Conservation (phyloP, 495 filamentous ascomycete species). For the Staphylotrichum tortipilum region DNA sequence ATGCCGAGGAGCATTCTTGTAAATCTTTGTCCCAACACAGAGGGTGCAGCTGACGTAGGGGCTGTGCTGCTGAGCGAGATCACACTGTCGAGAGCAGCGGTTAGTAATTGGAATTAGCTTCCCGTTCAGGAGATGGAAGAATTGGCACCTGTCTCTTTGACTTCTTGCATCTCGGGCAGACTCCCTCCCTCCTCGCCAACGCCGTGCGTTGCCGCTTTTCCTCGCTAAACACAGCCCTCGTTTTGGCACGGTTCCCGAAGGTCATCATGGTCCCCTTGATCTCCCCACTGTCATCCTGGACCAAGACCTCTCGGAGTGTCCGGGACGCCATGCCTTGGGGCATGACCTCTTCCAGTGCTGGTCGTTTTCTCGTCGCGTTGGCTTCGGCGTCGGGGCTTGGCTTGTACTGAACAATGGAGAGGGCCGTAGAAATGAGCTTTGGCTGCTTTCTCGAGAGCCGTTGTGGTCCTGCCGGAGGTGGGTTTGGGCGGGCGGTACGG, state of each 20-base stretch:
- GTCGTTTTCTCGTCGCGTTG: slow-evolving; percentile 11
- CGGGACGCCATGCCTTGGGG: background rate
- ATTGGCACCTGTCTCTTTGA: slow-evolving; percentile 21
- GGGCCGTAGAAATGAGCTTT: background rate
- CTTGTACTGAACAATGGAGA: slow-evolving; percentile 17
- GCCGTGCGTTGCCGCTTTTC: slow-evolving; percentile 19
- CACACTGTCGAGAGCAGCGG: slow-evolving; percentile 14
- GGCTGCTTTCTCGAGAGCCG: too few species aligned
- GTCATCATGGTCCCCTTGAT: slow-evolving; percentile 16
- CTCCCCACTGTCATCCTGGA: slow-evolving; percentile 8
- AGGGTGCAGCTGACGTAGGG: slow-evolving; percentile 15
- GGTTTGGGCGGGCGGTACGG: background rate
- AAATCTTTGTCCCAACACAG: slow-evolving; percentile 12
- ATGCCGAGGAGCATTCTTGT: slow-evolving; percentile 16
- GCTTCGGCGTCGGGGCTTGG: background rate
- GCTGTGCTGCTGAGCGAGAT: slow-evolving; percentile 13
- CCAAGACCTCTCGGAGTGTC: slow-evolving; percentile 8
- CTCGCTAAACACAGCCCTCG: slow-evolving; percentile 3
- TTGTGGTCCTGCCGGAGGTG: background rate
- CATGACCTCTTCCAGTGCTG: slow-evolving; percentile 1
- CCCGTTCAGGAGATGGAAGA: too few species aligned
- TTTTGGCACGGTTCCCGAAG: slow-evolving; percentile 12
- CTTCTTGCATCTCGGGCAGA: slow-evolving; percentile 19
- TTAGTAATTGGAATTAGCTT: background rate
- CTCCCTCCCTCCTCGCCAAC: slow-evolving; percentile 18